phyloP scores from a whole-genome alignment of 768 basidiomycete genomes.

The Boletus huronensis region DNA sequence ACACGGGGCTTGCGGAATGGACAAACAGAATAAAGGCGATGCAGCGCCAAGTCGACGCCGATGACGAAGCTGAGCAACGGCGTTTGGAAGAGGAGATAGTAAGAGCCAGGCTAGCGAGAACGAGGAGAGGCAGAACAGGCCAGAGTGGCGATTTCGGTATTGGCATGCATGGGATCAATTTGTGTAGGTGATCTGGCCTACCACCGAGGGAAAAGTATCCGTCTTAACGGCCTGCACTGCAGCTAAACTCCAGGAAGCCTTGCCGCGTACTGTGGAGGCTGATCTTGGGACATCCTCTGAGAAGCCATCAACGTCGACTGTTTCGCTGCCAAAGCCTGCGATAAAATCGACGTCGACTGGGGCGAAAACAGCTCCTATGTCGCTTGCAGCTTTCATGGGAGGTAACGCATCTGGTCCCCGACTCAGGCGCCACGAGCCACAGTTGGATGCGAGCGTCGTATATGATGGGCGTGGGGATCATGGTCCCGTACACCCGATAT shows the following conservation, averaged over 20 bases:
- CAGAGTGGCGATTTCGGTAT: conserved; percentile 38
- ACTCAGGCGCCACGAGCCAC: conserved; percentile 68
- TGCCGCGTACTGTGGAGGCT: conserved; percentile 4
- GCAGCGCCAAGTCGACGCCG: conserved; percentile 77
- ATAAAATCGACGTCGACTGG: conserved; percentile 10
- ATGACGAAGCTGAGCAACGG: conserved; percentile 74
- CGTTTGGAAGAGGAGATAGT: conserved; percentile 57
- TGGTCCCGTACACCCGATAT: conserved; percentile 65
- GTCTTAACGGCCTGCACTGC: conserved; percentile 1
- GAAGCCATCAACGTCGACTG: conserved; percentile 1
- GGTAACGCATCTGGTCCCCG: conserved; percentile 73
- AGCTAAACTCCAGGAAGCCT: conserved; percentile 25
- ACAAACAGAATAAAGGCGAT: conserved; percentile 74
- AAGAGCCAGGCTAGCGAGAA: conserved; percentile 45
- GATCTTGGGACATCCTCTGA: conserved; percentile 10
- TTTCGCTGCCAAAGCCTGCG: conserved; percentile 12
- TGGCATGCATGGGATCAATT: conserved; percentile 34
- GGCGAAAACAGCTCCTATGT: conserved; percentile 48
- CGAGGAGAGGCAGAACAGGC: conserved; percentile 35
- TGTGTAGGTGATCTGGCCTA: conserved; percentile 27
- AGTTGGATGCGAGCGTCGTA: conserved; percentile 62
- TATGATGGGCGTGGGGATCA: conserved; percentile 59
- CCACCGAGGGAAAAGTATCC: background rate
- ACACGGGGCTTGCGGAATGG: conserved; percentile 76
- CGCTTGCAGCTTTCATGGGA: conserved; percentile 80